Conservation (phyloP, 305 asterid species). For the Rubia tinctorum region DNA sequence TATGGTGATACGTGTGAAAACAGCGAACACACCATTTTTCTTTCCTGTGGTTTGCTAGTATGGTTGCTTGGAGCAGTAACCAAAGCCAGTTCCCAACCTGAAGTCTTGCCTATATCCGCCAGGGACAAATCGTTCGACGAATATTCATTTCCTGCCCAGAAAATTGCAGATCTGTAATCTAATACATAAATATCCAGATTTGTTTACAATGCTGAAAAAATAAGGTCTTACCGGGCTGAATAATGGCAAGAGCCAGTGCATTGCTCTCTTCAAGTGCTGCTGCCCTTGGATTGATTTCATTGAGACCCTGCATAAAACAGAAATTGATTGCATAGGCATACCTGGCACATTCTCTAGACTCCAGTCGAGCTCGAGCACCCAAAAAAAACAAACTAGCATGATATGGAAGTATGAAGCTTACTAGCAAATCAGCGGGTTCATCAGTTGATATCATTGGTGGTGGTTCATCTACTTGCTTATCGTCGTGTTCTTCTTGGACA, state of each 20-base stretch:
- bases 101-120: conserved; percentile 37
- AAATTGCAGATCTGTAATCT: conserved; percentile 1
- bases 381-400: not conserved
- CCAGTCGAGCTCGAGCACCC: too few species aligned
- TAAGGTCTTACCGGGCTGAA: conserved; percentile 46
- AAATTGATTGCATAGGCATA: not conserved
- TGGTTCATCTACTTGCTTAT: conserved; percentile 25
- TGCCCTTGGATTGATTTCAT: conserved; percentile 46
- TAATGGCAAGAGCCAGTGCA: conserved; percentile 76
- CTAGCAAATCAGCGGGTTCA: conserved; percentile 64
- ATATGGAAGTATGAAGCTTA: conserved; percentile 21
- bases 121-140: conserved; percentile 21
- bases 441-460: conserved; percentile 33
- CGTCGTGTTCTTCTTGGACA: conserved; percentile 27
- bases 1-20: not conserved
- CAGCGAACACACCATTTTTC: conserved; percentile 41
- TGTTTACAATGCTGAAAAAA: not conserved
- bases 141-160: conserved; percentile 40
- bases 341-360: not conserved
- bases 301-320: conserved; percentile 44
- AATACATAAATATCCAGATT: not conserved
- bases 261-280: conserved; percentile 56
- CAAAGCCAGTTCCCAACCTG: conserved; percentile 90
- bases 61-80: conserved; percentile 66
- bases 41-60: conserved; percentile 35